Evolutionary conservation across 805 yeast species (phyloP), one percentile per base, ranked within the genome.

Genomic region (Sugiyamaella qingdaonensis): DNA sequence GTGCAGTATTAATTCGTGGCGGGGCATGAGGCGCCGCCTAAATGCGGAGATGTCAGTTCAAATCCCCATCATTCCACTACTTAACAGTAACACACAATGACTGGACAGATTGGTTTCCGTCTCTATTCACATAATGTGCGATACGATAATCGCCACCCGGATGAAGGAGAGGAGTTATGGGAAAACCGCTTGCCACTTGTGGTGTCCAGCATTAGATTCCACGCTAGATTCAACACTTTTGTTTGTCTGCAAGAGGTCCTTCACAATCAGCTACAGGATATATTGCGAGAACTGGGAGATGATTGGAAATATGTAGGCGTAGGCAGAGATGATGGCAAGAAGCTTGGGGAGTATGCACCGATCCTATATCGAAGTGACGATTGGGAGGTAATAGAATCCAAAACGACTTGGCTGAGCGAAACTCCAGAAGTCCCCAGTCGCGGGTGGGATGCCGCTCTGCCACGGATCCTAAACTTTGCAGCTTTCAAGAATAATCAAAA

Each of bases 381-480:
- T n/a, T 73, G 78, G 66, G 60, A 66, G 83, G 64, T 79, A 11
- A 73, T 79, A 54, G 69, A 72, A 13, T 39, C 43, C 21, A 39
- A 39, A 21, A 39, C 43, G 14, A 19, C 13, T 11, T 39, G 43
- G 43, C 65, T 81, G 11, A 75, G 81, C 56, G 70, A 72, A 14
- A 79, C 82, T 2, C 85, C 85, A 1, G 75, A 73, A 44, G 66
- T 60, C n/a, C 82, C 85, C 0, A 74, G 81, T 13, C 67, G 59
- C 44, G 80, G 78, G 4, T 77, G 81, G 78, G 81, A 77, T 58
- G 80, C 80, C 0, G 75, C 68, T 1, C 65, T 63, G 29, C 63
- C 64, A 7, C 65, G 82, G 54, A 72, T 65, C 3, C 63, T 65
- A 32, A 61, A 73, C 10, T 58, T 63, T 55, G 67, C 65, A 35